phyloP scores from a whole-genome alignment of 2,329 filamentous ascomycete genomes.

The Aureobasidium sp. region DNA sequence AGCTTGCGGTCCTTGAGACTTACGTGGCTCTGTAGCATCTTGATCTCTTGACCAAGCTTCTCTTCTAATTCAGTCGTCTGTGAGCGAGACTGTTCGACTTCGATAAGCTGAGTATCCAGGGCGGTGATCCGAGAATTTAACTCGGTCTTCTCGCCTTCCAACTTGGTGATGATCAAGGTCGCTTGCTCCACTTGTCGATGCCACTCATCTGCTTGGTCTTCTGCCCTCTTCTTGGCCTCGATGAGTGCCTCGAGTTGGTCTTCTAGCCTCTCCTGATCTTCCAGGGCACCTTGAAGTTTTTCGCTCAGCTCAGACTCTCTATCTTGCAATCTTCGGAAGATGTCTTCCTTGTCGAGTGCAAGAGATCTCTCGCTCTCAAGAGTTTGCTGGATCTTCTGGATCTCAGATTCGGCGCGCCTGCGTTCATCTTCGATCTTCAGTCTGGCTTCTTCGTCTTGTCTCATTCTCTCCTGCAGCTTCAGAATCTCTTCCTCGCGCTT shows the following conservation, averaged over 20 bases:
- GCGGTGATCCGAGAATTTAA: slow-evolving; percentile 59
- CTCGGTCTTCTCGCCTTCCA: slow-evolving; percentile 79
- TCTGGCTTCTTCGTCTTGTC: slow-evolving; percentile 63
- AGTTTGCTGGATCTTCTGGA: slow-evolving; percentile 83
- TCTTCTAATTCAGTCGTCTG: slow-evolving; percentile 70
- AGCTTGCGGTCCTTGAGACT: slow-evolving; percentile 82
- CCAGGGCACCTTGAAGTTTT: slow-evolving; percentile 82
- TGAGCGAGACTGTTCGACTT: slow-evolving; percentile 61
- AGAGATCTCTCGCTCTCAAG: slow-evolving; percentile 93
- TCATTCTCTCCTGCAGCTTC: slow-evolving; percentile 75
- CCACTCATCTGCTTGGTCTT: slow-evolving; percentile 72
- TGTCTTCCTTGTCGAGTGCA: slow-evolving; percentile 95
- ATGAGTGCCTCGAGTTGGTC: slow-evolving; percentile 87
- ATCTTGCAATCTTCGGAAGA: slow-evolving; percentile 89
- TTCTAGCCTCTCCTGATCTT: slow-evolving; percentile 90
- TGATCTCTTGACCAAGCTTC: slow-evolving; percentile 71
- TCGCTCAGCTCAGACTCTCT: slow-evolving; percentile 90
- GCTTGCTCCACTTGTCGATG: slow-evolving; percentile 85
- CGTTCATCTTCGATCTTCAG: slow-evolving; percentile 85
- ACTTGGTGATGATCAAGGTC: slow-evolving; percentile 70
- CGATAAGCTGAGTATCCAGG: slow-evolving; percentile 62
- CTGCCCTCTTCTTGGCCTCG: slow-evolving; percentile 78
- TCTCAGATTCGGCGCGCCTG: slow-evolving; percentile 75
- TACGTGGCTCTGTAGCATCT: slow-evolving; percentile 85
- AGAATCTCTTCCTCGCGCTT: slow-evolving; percentile 90